Evolutionary conservation across 345 rosid genomes (phyloP), one percentile per base, ranked within the genome.

Genomic region (Passiflora organensis): DNA sequence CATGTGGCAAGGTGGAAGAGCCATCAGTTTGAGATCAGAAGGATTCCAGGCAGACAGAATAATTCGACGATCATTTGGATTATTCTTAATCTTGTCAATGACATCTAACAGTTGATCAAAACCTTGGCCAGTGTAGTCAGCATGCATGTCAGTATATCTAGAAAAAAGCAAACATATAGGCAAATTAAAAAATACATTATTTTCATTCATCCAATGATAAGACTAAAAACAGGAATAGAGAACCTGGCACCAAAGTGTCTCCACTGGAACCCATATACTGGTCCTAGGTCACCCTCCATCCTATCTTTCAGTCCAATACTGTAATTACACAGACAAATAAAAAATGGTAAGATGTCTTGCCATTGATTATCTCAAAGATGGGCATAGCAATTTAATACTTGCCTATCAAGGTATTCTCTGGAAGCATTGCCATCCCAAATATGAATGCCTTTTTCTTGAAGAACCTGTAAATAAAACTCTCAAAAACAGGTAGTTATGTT

Each of bases 1-100:
- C 97, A 94, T 87, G 77, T 94, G 96, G 76, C 99, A 89, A 34
- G 99, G 99, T 59, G 96, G 99, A 64, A 94, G 95, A 20, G 97
- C 97, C 97, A 94, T 87, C 69, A 78, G 52, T 70, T 89, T 82
- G 51, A 89, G 82, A 70, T 87, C 97, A 72, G 96, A 58, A 64
- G 99, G 99, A 72, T 94, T 94, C 96, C 96, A 94, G 69, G 99
- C 95, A 2, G 97, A 89, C 55, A 94, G 83, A 51, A 94, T 70
- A 55, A 89, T 94, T 34, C 97, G 71, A 19, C 95, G 83, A 61
- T 89, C 96, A 78, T 87, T 75, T 49, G 97, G 99, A 56, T 82
- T 83, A 54, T 82, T 87, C 83, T 87, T 94, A 39, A 94, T 87
- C 82, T 89, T 94, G 68, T 87, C 58, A 52, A 94, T 79, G 53